phyloP scores from a whole-genome alignment of 1,284 basidiomycete species.

The Ceratobasidium sp. region DNA sequence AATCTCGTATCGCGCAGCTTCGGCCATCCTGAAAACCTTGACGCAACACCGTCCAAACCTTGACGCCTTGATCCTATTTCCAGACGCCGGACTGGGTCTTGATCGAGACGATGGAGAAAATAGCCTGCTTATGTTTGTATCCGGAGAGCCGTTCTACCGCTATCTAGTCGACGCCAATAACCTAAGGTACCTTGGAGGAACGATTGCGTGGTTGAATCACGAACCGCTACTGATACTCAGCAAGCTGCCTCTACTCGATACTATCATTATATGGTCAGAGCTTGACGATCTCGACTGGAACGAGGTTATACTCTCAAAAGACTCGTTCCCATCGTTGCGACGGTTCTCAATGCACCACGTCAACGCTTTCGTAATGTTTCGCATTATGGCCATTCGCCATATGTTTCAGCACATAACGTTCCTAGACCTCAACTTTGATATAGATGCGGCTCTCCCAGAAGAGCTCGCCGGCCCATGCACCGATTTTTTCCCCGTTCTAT shows the following conservation, averaged over 20 bases:
- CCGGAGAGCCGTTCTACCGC: background rate
- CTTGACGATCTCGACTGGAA: background rate
- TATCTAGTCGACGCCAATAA: background rate
- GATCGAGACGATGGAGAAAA: background rate
- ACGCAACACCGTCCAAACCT: background rate
- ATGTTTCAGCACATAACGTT: background rate
- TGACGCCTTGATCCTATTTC: background rate
- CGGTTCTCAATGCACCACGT: background rate
- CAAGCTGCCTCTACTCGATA: constrained; percentile 1
- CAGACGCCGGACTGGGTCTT: background rate
- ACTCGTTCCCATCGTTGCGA: constrained; percentile 6
- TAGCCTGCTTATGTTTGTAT: background rate
- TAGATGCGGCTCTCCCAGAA: too few relatives aligned
- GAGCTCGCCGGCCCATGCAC: too few relatives aligned
- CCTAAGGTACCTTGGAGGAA: background rate
- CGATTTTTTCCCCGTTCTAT: background rate
- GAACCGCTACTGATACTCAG: background rate
- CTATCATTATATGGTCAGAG: background rate
- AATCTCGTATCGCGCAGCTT: background rate
- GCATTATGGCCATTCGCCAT: background rate
- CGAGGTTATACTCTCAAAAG: background rate
- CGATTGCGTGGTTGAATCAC: constrained; percentile 1
- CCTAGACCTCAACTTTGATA: background rate
- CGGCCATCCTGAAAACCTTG: background rate
- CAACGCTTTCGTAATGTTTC: background rate